Percentiles rank a stretch among this genome's conserved stretches.
phyloP scores from a whole-genome alignment of 2,329 filamentous ascomycete species.

The Diaporthe aspalathi region DNA sequence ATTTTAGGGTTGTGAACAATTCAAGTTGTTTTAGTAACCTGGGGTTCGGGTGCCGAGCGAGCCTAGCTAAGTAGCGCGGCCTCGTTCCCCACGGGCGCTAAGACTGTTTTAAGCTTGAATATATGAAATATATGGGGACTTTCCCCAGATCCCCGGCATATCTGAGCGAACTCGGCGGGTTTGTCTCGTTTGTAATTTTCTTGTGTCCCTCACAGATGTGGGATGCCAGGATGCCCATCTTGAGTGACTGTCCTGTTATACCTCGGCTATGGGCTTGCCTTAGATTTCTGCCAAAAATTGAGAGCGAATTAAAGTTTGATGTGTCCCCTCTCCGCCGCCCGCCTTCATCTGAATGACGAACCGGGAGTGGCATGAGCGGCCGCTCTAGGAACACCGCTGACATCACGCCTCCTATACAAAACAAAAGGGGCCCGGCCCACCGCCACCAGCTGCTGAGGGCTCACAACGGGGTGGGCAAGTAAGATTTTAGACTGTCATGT shows the following conservation, averaged over 20 bases:
- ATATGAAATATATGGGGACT: conserved; percentile 22
- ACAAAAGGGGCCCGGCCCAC: neutral
- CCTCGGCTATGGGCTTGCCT: neutral
- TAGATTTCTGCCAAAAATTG: too few relatives aligned
- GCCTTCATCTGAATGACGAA: neutral
- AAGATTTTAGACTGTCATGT: conserved; percentile 8
- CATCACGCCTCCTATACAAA: neutral
- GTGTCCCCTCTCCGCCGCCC: neutral
- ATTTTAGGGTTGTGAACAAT: too few relatives aligned
- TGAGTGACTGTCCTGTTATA: too few relatives aligned
- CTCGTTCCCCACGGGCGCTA: conserved; percentile 20
- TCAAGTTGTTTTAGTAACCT: too few relatives aligned
- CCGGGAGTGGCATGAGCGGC: neutral
- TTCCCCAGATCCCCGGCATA: conserved; percentile 18
- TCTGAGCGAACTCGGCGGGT: conserved; percentile 15
- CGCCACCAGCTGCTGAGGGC: neutral
- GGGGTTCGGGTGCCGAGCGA: conserved; percentile 29
- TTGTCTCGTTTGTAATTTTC: neutral
- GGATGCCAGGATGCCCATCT: neutral
- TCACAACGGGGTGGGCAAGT: neutral
- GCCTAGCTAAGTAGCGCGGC: conserved; percentile 27
- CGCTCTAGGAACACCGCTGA: neutral
- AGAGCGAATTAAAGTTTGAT: neutral
- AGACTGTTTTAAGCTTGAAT: conserved; percentile 7
- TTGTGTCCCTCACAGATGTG: neutral